phyloP scores from a whole-genome alignment of 805 yeast species.

The Lachancea sp. region DNA sequence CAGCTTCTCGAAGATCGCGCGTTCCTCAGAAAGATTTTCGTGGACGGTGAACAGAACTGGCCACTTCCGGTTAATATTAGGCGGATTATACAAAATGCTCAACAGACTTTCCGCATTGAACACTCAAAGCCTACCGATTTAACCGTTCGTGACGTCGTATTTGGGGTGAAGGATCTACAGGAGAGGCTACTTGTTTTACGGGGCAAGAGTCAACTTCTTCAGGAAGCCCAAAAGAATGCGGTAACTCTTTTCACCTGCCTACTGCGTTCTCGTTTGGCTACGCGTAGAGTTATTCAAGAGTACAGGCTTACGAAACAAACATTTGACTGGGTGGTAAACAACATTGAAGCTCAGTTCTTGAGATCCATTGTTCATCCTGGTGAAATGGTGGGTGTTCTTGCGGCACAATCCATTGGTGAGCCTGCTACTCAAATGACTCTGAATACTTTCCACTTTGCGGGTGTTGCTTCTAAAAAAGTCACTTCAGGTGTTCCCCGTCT shows the following conservation, averaged over 20 bases:
- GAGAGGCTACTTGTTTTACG: slow-evolving; percentile 68
- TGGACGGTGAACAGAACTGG: slow-evolving; percentile 94
- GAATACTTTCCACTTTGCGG: slow-evolving; percentile 96
- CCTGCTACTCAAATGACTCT: slow-evolving; percentile 98
- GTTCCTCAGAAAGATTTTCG: slow-evolving; percentile 76
- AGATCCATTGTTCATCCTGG: slow-evolving; percentile 92
- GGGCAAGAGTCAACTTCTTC: slow-evolving; percentile 64
- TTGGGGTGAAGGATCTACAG: slow-evolving; percentile 63
- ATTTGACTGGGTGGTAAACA: slow-evolving; percentile 94
- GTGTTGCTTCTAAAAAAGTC: slow-evolving; percentile 94
- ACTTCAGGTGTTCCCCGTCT: slow-evolving; percentile 97
- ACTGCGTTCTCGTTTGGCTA: slow-evolving; percentile 84
- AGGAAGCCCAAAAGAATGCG: slow-evolving; percentile 90
- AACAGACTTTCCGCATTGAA: slow-evolving; percentile 92
- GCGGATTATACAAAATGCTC: slow-evolving; percentile 94
- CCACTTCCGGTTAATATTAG: slow-evolving; percentile 96
- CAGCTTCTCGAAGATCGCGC: slow-evolving; percentile 74
- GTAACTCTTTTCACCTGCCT: slow-evolving; percentile 84
- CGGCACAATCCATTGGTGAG: slow-evolving; percentile 97
- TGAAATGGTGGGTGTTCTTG: slow-evolving; percentile 97
- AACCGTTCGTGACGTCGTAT: slow-evolving; percentile 73
- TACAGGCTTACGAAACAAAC: slow-evolving; percentile 77
- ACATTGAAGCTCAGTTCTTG: slow-evolving; percentile 88
- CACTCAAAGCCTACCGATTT: slow-evolving; percentile 85
- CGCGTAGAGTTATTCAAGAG: slow-evolving; percentile 88